These are phyloP conservation scores for Pisolithus marmoratus DNA, from an alignment of 768 basidiomycete genomes.

Conservation along the genomic window DNA sequence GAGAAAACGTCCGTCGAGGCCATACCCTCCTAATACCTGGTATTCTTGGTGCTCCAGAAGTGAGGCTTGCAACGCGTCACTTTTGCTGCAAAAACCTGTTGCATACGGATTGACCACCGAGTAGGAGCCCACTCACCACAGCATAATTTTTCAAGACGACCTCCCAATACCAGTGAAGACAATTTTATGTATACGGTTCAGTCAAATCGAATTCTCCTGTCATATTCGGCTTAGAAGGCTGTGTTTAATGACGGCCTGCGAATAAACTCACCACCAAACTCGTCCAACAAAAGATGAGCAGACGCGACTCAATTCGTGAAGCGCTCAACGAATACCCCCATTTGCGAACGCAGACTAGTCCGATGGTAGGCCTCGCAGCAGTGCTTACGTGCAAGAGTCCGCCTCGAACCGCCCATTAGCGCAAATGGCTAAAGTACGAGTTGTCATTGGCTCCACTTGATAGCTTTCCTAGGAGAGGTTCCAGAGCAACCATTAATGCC, in stretches of 20 bases:
- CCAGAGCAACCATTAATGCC: background rate
- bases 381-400: background rate
- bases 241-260: constrained; percentile 2
- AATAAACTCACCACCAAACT: constrained; percentile 10
- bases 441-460: background rate
- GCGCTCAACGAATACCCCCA: constrained; percentile 4
- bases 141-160: no score
- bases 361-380: constrained; percentile 9
- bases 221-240: background rate
- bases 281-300: constrained; percentile 10
- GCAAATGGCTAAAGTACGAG: background rate
- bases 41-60: background rate
- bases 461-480: background rate
- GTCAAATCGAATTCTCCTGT: background rate
- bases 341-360: background rate
- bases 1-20: constrained; percentile 18
- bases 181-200: background rate
- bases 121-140: background rate
- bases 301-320: constrained; percentile 1
- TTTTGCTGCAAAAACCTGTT: background rate
- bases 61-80: background rate
- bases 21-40: background rate
- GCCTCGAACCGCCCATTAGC: background rate
- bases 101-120: background rate
- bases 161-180: no score